These are phyloP conservation scores for Scutellaria galericulata DNA, from an alignment of 257 asterid genomes.

Conservation along the genomic window DNA sequence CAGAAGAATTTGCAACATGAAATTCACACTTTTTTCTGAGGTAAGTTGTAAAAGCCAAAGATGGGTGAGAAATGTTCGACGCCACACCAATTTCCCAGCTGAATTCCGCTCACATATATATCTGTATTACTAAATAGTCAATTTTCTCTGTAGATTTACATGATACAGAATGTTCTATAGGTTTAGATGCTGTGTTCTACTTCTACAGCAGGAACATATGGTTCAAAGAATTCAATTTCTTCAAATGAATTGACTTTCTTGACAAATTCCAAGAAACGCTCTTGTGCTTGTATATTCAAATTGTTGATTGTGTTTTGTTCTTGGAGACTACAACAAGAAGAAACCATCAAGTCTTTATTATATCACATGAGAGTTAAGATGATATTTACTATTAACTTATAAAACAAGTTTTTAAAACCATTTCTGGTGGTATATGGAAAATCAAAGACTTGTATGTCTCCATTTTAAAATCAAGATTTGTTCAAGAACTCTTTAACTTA, in stretches of 20 bases:
- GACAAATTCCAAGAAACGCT: neutral
- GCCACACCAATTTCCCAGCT: neutral
- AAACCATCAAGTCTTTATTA: no score
- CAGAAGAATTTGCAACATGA: slow-evolving; percentile 61
- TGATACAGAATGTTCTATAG: slow-evolving; percentile 7
- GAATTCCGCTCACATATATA: neutral
- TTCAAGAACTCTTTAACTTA: no score
- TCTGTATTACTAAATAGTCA: neutral
- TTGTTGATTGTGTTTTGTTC: neutral
- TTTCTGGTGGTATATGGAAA: no score
- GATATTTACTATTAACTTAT: no score
- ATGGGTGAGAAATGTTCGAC: slow-evolving; percentile 1
- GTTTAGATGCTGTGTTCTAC: neutral
- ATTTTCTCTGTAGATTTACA: slow-evolving; percentile 2
- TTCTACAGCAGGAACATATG: slow-evolving; percentile 1
- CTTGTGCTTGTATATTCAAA: neutral
- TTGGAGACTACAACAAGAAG: no score
- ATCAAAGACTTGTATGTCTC: no score
- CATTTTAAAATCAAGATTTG: no score
- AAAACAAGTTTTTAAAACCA: no score
- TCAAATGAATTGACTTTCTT: neutral
- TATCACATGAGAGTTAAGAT: no score
- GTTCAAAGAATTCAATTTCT: neutral
- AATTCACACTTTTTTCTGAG: neutral
- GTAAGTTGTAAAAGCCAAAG: neutral